Percentiles rank a stretch among this genome's conserved stretches.
Evolutionary conservation across 1,284 basidiomycete genomes (phyloP).

Genomic region (Neotropicomus parvogracilis): DNA sequence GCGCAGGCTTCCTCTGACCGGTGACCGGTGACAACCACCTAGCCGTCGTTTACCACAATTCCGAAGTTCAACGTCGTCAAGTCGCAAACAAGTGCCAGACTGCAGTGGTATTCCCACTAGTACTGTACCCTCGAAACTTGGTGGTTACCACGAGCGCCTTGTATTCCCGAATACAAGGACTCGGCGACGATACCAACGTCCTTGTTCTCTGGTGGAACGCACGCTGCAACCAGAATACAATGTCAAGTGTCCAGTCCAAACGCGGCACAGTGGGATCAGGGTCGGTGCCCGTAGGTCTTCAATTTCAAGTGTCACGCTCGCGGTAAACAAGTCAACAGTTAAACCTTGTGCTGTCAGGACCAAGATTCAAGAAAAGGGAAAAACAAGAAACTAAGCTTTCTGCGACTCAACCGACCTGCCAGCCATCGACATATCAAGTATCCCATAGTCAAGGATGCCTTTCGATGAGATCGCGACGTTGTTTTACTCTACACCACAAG

Average conservation of each 20-base stretch:
- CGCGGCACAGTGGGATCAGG: not conserved
- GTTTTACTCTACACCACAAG: constrained; percentile 25
- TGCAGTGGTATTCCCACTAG: too few relatives aligned
- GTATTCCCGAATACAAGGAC: not conserved
- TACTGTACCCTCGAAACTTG: not conserved
- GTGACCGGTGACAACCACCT: too few relatives aligned
- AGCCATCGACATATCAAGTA: too few relatives aligned
- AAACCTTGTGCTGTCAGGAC: not conserved
- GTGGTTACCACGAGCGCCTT: not conserved
- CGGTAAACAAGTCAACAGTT: not conserved
- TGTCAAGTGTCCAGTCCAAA: not conserved
- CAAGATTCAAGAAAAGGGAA: not conserved
- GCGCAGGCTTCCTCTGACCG: too few relatives aligned
- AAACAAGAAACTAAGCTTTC: not conserved
- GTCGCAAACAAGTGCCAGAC: not conserved
- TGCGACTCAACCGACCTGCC: too few relatives aligned
- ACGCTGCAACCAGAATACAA: too few relatives aligned
- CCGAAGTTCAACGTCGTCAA: not conserved
- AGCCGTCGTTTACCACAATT: too few relatives aligned
- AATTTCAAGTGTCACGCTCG: not conserved
- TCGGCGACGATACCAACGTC: too few relatives aligned
- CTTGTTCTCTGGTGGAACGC: not conserved
- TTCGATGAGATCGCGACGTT: constrained; percentile 18
- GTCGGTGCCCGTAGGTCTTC: not conserved
- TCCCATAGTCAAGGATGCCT: too few relatives aligned